Conservation (phyloP, 2,329 filamentous ascomycete genomes). For the Calonectria pauciramosa region DNA sequence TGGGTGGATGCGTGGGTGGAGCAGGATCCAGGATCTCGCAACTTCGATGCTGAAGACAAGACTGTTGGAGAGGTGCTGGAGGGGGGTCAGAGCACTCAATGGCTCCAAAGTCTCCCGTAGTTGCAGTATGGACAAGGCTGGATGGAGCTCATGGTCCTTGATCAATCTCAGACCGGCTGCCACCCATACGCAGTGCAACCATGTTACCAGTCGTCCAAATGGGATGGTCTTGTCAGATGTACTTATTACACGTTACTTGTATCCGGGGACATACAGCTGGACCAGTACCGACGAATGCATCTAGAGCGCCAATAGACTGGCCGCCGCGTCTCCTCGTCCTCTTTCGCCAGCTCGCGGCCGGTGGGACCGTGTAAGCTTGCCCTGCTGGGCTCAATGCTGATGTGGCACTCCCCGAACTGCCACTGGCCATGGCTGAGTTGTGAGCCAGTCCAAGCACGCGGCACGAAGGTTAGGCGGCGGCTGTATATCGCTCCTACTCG, state of each 20-base stretch:
- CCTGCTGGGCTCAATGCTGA: slow-evolving; percentile 23
- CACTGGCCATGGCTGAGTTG: slow-evolving; percentile 11
- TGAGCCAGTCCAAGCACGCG: slow-evolving; percentile 9
- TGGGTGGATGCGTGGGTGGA: slow-evolving; percentile 41
- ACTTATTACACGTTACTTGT: slow-evolving; percentile 5
- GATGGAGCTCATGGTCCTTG: slow-evolving; percentile 27
- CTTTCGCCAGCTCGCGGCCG: slow-evolving; percentile 36
- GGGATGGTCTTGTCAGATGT: background rate
- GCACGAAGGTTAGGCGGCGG: slow-evolving; percentile 22
- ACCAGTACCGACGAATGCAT: background rate
- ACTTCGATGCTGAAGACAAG: slow-evolving; percentile 30
- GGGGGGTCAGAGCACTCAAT: slow-evolving; percentile 35
- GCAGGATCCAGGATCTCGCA: slow-evolving; percentile 30
- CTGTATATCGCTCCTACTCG: slow-evolving; percentile 5
- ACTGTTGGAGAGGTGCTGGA: slow-evolving; percentile 26
- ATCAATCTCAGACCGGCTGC: slow-evolving; percentile 22
- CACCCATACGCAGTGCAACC: slow-evolving; percentile 9
- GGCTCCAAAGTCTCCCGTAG: slow-evolving; percentile 12
- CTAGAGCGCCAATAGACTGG: slow-evolving; percentile 23
- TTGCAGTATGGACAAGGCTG: slow-evolving; percentile 17
- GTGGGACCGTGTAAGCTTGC: slow-evolving; percentile 37
- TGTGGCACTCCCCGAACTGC: slow-evolving; percentile 24
- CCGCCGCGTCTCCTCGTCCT: slow-evolving; percentile 21
- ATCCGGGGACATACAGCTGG: slow-evolving; percentile 1
- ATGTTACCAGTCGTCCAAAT: slow-evolving; percentile 15